phyloP scores from a whole-genome alignment of 768 basidiomycete genomes.

The Gautieria morchelliformis region DNA sequence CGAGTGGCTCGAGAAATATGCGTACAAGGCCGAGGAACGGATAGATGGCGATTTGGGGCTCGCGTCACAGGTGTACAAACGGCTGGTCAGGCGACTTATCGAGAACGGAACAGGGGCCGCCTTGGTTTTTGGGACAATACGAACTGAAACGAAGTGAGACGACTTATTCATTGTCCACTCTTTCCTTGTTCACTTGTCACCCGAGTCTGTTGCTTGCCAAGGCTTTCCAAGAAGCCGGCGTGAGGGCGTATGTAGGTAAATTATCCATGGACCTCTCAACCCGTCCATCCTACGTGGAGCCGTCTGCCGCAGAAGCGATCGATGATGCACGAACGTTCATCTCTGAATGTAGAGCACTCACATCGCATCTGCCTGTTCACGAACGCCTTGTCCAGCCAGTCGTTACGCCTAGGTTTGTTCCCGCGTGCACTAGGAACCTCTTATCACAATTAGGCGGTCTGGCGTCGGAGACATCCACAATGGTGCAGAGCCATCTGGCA shows the following conservation, averaged over 20 bases:
- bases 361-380: constrained; percentile 32
- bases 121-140: constrained; percentile 77
- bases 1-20: constrained; percentile 77
- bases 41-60: constrained; percentile 54
- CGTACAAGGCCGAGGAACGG: constrained; percentile 71
- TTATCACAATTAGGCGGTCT: constrained; percentile 53
- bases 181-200: background rate
- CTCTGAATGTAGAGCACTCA: constrained; percentile 33
- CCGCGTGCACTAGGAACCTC: constrained; percentile 72
- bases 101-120: constrained; percentile 72
- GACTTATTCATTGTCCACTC: background rate
- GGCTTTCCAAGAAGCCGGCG: constrained; percentile 58
- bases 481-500: constrained; percentile 75
- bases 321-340: constrained; percentile 49
- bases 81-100: constrained; percentile 55
- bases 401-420: constrained; percentile 82
- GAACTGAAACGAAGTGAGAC: constrained; percentile 68
- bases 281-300: constrained; percentile 61
- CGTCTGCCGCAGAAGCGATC: constrained; percentile 34
- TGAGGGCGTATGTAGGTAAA: constrained; percentile 83
- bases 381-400: constrained; percentile 64
- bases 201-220: constrained; percentile 68
- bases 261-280: constrained; percentile 82
- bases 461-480: constrained; percentile 33
- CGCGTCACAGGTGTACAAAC: constrained; percentile 57